Percentiles rank a stretch among this genome's conserved stretches.
These are phyloP conservation scores for Eucalyptus regnans DNA, from an alignment of 345 rosid genomes.

Conservation along the genomic window DNA sequence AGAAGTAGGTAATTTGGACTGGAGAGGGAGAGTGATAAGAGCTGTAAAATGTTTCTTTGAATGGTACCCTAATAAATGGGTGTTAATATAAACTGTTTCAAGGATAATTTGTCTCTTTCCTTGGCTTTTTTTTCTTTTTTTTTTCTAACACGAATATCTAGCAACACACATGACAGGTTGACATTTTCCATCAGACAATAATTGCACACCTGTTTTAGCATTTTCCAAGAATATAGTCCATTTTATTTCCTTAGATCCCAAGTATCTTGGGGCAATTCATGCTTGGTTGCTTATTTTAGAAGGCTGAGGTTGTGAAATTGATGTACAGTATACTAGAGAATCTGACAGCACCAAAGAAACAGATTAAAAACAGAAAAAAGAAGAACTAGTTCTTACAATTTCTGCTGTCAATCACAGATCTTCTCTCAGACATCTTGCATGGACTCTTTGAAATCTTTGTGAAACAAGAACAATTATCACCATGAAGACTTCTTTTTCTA, in stretches of 20 bases:
- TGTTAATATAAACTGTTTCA: slow-evolving; percentile 1
- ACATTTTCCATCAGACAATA: neutral
- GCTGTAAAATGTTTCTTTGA: neutral
- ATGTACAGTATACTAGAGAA: neutral
- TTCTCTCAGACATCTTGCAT: neutral
- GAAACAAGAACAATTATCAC: neutral
- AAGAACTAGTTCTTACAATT: neutral
- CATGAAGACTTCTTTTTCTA: neutral
- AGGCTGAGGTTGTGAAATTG: neutral
- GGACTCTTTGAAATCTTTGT: neutral
- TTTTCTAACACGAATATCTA: slow-evolving; percentile 4
- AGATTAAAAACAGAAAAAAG: neutral
- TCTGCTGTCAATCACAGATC: neutral
- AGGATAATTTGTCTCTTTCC: slow-evolving; percentile 21
- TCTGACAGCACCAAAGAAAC: neutral
- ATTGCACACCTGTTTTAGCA: neutral
- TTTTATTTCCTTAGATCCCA: neutral
- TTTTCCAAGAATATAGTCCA: neutral
- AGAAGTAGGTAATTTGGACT: neutral
- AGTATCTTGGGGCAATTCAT: neutral
- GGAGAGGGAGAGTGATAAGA: neutral
- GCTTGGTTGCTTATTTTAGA: neutral
- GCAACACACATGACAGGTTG: neutral
- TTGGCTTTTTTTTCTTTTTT: slow-evolving; percentile 1
- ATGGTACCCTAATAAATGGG: neutral